Percentiles rank a stretch among this genome's conserved stretches.
Conservation (phyloP, 2,329 filamentous ascomycete species). For the Colletotrichum sp. region DNA sequence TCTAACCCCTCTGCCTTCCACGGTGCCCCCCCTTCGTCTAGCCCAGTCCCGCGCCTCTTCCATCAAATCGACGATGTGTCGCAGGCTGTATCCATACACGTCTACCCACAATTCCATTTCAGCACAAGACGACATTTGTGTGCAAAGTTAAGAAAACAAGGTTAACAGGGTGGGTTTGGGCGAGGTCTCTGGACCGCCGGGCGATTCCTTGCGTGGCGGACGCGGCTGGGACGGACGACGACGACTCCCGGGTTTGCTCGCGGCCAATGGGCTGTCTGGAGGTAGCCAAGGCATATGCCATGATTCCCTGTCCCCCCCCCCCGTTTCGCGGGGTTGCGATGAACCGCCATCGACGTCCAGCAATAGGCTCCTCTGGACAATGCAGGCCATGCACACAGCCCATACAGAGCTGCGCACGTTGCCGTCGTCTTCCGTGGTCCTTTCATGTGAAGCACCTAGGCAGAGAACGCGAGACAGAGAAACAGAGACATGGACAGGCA, state of each 20-base stretch:
- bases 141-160: neutral
- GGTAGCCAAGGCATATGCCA: conserved; percentile 8
- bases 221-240: neutral
- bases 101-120: neutral
- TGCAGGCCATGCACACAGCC: neutral
- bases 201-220: conserved; percentile 1
- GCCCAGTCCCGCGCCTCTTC: neutral
- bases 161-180: neutral
- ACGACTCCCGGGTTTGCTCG: neutral
- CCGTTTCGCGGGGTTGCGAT: conserved; percentile 10
- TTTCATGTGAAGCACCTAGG: neutral
- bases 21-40: conserved; percentile 2
- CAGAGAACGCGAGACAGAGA: neutral
- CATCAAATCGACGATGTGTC: conserved; percentile 12
- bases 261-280: conserved; percentile 1
- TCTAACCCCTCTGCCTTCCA: conserved; percentile 1
- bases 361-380: neutral
- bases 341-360: conserved; percentile 1
- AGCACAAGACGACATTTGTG: neutral
- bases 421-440: neutral
- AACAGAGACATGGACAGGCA: neutral
- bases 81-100: neutral
- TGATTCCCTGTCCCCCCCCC: neutral
- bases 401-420: neutral
- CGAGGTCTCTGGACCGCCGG: neutral